Evolutionary conservation across 108 stramenopile genomes (phyloP).

Genomic region (Aurantiochytrium sp.): DNA sequence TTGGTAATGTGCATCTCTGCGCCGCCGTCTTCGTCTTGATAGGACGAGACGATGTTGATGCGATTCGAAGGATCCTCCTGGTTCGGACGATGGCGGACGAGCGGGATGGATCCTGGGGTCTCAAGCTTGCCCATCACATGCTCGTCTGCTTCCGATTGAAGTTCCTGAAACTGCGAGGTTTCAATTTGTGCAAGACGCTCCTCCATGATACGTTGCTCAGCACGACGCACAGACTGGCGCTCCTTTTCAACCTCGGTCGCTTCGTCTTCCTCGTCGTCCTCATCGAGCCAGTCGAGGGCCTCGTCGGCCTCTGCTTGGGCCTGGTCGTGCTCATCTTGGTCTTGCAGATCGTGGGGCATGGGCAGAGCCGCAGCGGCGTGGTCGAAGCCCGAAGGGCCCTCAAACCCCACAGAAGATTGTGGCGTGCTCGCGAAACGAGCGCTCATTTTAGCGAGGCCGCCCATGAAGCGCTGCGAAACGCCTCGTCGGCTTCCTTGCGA

Average conservation of each 20-base stretch:
- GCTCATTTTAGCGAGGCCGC: too few relatives aligned
- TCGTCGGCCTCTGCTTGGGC: background rate
- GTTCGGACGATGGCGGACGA: background rate
- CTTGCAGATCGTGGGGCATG: too few relatives aligned
- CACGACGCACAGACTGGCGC: background rate
- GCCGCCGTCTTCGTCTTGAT: background rate
- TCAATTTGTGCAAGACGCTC: background rate
- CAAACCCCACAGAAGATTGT: too few relatives aligned
- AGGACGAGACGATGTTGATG: background rate
- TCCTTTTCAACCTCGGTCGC: background rate
- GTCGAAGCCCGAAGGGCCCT: too few relatives aligned
- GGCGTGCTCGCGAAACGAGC: too few relatives aligned
- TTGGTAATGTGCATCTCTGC: slow-evolving; percentile 4
- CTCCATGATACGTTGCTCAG: background rate
- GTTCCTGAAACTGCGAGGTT: background rate
- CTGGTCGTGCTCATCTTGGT: background rate
- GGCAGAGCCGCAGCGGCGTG: too few relatives aligned
- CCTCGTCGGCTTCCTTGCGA: too few relatives aligned
- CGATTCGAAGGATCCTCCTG: background rate
- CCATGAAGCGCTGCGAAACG: too few relatives aligned
- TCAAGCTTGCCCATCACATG: background rate
- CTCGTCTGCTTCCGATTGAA: background rate
- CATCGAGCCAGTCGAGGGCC: background rate
- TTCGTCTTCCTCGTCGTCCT: background rate
- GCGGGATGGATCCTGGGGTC: background rate